Base-by-base conservation (phyloP, 805 yeast species). In the Hanseniaspora clermontiae region DNA sequence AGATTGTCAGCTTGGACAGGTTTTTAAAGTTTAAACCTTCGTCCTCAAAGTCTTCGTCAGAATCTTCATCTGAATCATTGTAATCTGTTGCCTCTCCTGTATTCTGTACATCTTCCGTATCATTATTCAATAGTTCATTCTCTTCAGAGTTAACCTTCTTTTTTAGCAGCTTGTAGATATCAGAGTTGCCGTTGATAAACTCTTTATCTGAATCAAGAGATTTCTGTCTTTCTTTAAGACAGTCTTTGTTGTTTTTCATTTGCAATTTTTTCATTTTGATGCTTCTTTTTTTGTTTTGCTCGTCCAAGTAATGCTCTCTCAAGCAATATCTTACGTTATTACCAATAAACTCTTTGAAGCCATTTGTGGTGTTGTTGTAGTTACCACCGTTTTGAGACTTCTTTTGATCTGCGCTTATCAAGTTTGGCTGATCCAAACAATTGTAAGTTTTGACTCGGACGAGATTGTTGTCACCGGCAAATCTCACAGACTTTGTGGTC, bases 391-490 rank as follows among this genome's bases (percentile, higher is more conserved):
- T 29, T 5, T 27, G 32, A 9, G 32, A 17, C 11, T 19, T 24
- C 12, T 8, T 17, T 17, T 10, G 43, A 34, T 15, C 9, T 6
- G 24, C 39, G 9, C 32, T 43, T 8, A 24, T 51, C 12, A 51
- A 24, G 15, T n/a, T 43, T 1, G 55, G 49, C 17, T 34, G 27
- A 9, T 51, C 55, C 3, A 20, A n/a, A 12, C 11, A 31, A n/a
- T 43, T 43, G 24, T 32, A 51, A 43, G 55, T 51, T 37, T 43
- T 51, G 14, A 51, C 55, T 43, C 55, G 43, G 12, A 51, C 55
- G 24, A 51, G 49, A 37, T 51, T 38, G 19, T 51, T 51, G 27
- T 51, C 31, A 17, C 49, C 36, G 11, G 55, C 55, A 51, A 51
- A 51, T 37, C 55, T 34, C 3, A 51, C 49, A 10, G 37, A 20